Conservation (phyloP, 2,329 filamentous ascomycete species). For the Sclerotiophoma versabilis region DNA sequence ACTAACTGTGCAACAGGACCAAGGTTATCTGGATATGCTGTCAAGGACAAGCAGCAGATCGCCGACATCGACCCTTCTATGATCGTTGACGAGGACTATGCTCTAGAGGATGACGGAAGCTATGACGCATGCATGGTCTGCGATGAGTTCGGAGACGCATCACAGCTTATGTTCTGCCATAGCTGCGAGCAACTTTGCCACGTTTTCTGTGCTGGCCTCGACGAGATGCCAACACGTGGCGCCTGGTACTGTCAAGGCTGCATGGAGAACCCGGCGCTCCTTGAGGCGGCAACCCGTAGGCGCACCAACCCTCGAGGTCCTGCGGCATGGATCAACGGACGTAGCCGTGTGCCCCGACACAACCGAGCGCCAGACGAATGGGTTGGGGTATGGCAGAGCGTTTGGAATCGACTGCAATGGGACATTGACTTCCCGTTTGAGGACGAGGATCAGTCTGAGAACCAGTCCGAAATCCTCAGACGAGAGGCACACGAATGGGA, state of each 20-base stretch:
- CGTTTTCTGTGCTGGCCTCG: conserved; percentile 87
- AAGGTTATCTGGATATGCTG: conserved; percentile 66
- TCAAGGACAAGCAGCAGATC: conserved; percentile 86
- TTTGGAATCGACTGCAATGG: conserved; percentile 79
- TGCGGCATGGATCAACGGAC: conserved; percentile 41
- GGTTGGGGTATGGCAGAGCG: conserved; percentile 87
- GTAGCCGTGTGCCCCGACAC: conserved; percentile 40
- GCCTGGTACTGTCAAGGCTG: conserved; percentile 95
- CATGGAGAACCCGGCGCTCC: conserved; percentile 49
- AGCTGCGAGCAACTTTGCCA: conserved; percentile 90
- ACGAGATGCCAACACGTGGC: conserved; percentile 72
- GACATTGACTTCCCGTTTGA: conserved; percentile 88
- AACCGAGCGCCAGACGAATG: conserved; percentile 53
- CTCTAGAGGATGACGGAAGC: conserved; percentile 51
- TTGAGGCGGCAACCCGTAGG: conserved; percentile 46
- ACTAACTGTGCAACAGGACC: conserved; percentile 53
- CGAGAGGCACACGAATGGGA: conserved; percentile 77
- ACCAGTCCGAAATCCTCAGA: conserved; percentile 63
- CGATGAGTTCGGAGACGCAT: conserved; percentile 79
- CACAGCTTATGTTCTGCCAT: conserved; percentile 87
- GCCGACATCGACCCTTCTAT: conserved; percentile 86
- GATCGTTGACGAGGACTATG: conserved; percentile 75
- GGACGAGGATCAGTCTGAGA: conserved; percentile 65
- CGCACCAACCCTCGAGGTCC: conserved; percentile 36
- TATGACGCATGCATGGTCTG: conserved; percentile 82